These are phyloP conservation scores for Pezicula neosporulosa DNA, from an alignment of 2,329 filamentous ascomycete species.

Conservation along the genomic window DNA sequence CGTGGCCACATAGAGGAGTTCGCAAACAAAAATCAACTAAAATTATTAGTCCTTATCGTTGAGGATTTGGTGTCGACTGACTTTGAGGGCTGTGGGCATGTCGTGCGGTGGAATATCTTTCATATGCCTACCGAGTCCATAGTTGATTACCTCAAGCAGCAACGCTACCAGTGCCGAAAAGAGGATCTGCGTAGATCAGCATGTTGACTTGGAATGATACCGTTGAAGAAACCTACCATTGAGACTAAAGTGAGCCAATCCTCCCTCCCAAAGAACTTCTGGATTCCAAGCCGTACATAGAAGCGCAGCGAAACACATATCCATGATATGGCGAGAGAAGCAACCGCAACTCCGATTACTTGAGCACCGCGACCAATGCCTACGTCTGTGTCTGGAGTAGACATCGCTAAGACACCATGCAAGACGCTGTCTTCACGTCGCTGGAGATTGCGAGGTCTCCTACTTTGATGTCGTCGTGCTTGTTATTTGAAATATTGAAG, in stretches of 20 bases:
- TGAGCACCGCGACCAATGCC: conserved; percentile 20
- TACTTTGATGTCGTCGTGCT: no score
- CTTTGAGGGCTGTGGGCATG: conserved; percentile 20
- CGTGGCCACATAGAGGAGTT: conserved; percentile 25
- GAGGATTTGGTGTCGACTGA: background rate
- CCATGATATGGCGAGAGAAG: conserved; percentile 33
- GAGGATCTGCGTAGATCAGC: conserved; percentile 13
- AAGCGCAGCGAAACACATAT: conserved; percentile 23
- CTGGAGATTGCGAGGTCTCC: no score
- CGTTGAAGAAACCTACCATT: conserved; percentile 14
- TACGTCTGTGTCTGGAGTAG: background rate
- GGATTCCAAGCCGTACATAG: conserved; percentile 23
- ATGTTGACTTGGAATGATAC: background rate
- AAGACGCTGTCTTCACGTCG: no score
- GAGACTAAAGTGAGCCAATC: conserved; percentile 26
- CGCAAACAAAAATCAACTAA: conserved; percentile 24
- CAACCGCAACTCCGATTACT: conserved; percentile 26
- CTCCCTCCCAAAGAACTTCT: conserved; percentile 26
- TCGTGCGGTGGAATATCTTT: conserved; percentile 14
- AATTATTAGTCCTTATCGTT: background rate
- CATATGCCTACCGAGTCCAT: conserved; percentile 26
- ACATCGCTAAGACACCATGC: no score
- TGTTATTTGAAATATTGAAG: no score
- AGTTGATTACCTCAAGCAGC: conserved; percentile 15
- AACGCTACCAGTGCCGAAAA: conserved; percentile 22